These are phyloP conservation scores for Pistacia integerrima DNA, from an alignment of 345 rosid species.

Conservation along the genomic window DNA sequence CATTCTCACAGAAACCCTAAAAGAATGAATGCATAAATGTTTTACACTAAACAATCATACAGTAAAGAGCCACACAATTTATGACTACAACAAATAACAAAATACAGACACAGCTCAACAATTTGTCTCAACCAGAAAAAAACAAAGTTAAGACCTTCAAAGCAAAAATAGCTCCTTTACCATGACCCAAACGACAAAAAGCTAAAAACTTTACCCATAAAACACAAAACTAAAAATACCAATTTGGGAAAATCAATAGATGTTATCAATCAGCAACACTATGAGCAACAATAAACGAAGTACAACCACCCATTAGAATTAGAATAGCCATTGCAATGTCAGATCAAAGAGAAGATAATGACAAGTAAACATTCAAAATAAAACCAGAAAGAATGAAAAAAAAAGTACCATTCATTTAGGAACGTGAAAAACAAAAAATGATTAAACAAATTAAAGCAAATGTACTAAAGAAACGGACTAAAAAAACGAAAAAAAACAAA, in stretches of 20 bases:
- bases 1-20: conserved; percentile 23
- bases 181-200: conserved; percentile 23
- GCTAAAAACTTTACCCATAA: conserved; percentile 25
- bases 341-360: conserved; percentile 17
- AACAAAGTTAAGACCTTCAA: conserved; percentile 15
- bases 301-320: conserved; percentile 2
- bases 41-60: neutral
- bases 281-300: conserved; percentile 17
- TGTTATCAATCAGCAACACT: conserved; percentile 17
- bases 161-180: conserved; percentile 17
- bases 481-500: neutral
- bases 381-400: neutral
- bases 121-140: neutral
- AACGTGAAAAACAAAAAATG: neutral
- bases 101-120: neutral
- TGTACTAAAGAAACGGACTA: neutral
- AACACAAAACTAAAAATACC: conserved; percentile 14
- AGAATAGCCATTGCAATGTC: conserved; percentile 15
- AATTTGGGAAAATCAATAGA: conserved; percentile 17
- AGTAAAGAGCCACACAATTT: neutral
- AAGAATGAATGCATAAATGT: neutral
- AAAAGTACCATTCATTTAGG: neutral
- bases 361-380: neutral
- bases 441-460: neutral
- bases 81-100: neutral